Percentiles rank a stretch among this genome's conserved stretches.
Evolutionary conservation across 2,329 filamentous ascomycete genomes (phyloP).

Genomic region (Exophiala calicioides): DNA sequence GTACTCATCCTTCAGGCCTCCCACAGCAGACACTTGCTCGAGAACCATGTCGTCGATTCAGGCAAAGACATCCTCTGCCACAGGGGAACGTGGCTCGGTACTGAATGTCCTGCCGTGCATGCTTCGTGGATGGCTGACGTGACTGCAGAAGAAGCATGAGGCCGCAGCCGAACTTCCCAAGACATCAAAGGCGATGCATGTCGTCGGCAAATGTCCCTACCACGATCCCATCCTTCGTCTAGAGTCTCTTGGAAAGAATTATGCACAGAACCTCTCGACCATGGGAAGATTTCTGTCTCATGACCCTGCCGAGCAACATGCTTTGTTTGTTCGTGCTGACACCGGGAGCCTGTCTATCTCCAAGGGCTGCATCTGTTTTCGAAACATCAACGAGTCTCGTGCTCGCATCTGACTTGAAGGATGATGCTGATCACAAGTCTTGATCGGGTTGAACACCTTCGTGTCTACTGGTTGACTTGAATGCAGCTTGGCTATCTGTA

Average conservation of each 20-base stretch:
- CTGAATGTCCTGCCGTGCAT: background rate
- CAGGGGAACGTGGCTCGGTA: background rate
- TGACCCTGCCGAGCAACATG: constrained; percentile 8
- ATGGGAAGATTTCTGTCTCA: constrained; percentile 14
- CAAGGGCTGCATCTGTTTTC: constrained; percentile 17
- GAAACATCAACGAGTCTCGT: too few relatives aligned
- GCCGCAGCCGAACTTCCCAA: background rate
- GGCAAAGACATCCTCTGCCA: background rate
- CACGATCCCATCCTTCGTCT: constrained; percentile 10
- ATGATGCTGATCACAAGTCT: too few relatives aligned
- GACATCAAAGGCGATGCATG: background rate
- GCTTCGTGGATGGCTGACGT: background rate
- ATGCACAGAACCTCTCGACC: background rate
- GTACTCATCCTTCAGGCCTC: too few relatives aligned
- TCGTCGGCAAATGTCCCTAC: constrained; percentile 5
- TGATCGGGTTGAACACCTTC: too few relatives aligned
- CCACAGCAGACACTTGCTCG: too few relatives aligned
- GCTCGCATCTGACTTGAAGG: too few relatives aligned
- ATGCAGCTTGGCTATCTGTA: too few relatives aligned
- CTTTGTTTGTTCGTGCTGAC: constrained; percentile 16
- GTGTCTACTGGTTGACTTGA: too few relatives aligned
- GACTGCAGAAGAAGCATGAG: background rate
- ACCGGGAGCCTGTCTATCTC: constrained; percentile 10
- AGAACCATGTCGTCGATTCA: background rate
- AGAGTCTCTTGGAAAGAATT: background rate